These are phyloP conservation scores for Actinomucor elegans DNA, from an alignment of 371 early-diverging fungal genomes.

Conservation along the genomic window DNA sequence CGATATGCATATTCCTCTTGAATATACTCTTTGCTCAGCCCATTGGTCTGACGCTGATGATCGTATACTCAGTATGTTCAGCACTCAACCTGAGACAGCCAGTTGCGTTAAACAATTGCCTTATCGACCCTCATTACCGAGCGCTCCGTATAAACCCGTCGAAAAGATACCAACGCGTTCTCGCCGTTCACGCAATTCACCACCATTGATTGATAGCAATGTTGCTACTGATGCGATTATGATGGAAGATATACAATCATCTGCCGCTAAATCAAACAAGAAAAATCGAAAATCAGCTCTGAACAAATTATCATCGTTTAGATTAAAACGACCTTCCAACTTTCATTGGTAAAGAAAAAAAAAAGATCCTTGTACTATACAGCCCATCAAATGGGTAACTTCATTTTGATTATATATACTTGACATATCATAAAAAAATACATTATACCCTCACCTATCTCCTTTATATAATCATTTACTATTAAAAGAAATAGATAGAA, in stretches of 20 bases:
- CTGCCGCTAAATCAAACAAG: too few species aligned
- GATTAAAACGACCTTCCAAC: too few species aligned
- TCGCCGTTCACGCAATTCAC: not conserved
- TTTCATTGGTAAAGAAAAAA: not conserved
- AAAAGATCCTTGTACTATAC: not conserved
- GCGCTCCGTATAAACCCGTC: not conserved
- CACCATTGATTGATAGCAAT: not conserved
- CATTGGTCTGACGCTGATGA: slow-evolving; percentile 34
- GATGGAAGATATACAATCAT: not conserved
- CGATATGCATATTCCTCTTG: slow-evolving; percentile 36
- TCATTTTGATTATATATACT: too few species aligned
- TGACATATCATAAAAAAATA: too few species aligned
- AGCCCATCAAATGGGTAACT: too few species aligned
- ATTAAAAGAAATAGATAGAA: too few species aligned
- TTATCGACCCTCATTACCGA: slow-evolving; percentile 11
- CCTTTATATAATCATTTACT: too few species aligned
- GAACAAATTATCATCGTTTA: not conserved
- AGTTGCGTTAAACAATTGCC: slow-evolving; percentile 2
- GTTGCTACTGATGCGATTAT: not conserved
- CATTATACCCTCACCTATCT: too few species aligned
- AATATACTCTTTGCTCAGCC: slow-evolving; percentile 32
- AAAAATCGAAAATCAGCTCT: not conserved
- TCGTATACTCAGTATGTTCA: slow-evolving; percentile 22
- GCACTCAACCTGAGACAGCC: slow-evolving; percentile 2
- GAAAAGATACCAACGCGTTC: not conserved